Evolutionary conservation across 1,139 yeast species (phyloP), one percentile per base, ranked within the genome.

Genomic region (Sugiyamaella sp.): DNA sequence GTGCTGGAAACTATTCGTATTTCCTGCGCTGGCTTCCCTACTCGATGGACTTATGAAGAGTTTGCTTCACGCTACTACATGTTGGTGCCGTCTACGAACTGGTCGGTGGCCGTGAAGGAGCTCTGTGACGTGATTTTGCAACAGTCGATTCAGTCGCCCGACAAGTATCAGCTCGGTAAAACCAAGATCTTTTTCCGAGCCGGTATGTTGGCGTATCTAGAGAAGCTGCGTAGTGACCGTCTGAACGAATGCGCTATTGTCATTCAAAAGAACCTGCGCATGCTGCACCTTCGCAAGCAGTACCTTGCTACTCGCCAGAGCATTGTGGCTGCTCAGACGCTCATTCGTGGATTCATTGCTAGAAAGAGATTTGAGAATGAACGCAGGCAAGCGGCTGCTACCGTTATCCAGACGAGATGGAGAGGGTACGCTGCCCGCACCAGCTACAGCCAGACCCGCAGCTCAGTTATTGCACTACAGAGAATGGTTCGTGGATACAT

Each of bases 21-120:
- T 51, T 91, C 98, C 8, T 91, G 97, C 74, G 98, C 97, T 49
- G 99, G 99, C 37, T 93, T 90, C 79, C 99, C 99, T 29, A 86
- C 97, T 0, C 80, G 98, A 68, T 90, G 97, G 95, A 81, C 96
- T 1, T 93, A 89, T 68, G 91, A 86, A 53, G 99, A 93, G 68
- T 93, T 93, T 75, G 96, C 93, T 40, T 83, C 85, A 60, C 82
- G 97, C 65, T 93, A 90, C 70, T 95, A 89, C 67, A 82, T 91
- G 64, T 79, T 93, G 57, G 82, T 89, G 46, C 83, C 84, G 43
- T 85, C 96, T 0, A 74, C 76, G 24, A 80, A 81, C 59, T 87
- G 96, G 86, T 79, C 82, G 41, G 76, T 56, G 25, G 62, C 58
- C 9, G 82, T 88, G 9, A 78, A 81, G 57, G 80, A 72, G 5